Conservation (phyloP, 176 grass and related monocot species). For the Cocos nucifera region DNA sequence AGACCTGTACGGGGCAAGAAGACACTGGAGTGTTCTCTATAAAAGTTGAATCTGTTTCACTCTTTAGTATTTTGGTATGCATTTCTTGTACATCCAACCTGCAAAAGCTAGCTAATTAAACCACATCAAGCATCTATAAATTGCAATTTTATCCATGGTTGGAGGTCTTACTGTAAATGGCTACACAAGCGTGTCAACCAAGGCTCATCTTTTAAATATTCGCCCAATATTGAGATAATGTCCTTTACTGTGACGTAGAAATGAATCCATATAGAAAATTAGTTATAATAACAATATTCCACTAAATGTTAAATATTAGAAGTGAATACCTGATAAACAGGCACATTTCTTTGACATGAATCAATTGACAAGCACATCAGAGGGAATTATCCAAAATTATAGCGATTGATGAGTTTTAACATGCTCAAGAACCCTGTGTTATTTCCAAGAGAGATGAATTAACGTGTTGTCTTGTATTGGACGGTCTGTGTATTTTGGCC, state of each 20-base stretch:
- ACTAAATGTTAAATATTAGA: too few species aligned
- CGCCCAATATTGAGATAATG: constrained; percentile 61
- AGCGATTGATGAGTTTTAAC: too few species aligned
- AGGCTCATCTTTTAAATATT: constrained; percentile 76
- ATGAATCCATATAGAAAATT: constrained; percentile 2
- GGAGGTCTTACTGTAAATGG: constrained; percentile 54
- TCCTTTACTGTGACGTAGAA: constrained; percentile 50
- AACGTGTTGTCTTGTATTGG: too few species aligned
- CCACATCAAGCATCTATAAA: not conserved
- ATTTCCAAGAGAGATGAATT: too few species aligned
- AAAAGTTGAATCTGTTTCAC: constrained; percentile 21
- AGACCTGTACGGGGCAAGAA: constrained; percentile 39
- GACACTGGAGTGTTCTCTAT: constrained; percentile 27
- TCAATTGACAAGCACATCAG: too few species aligned
- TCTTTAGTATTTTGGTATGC: constrained; percentile 23
- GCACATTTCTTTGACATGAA: too few species aligned
- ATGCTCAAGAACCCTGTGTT: too few species aligned
- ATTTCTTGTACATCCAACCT: constrained; percentile 60
- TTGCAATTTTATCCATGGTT: not conserved
- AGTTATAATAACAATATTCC: too few species aligned
- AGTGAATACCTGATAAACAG: not conserved
- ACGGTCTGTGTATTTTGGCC: too few species aligned
- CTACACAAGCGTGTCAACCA: constrained; percentile 63
- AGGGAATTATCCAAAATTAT: too few species aligned
- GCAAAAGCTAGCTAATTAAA: constrained; percentile 14